Evolutionary conservation across 2,329 filamentous ascomycete species (phyloP).

Genomic region (Niveomyces coronatus): DNA sequence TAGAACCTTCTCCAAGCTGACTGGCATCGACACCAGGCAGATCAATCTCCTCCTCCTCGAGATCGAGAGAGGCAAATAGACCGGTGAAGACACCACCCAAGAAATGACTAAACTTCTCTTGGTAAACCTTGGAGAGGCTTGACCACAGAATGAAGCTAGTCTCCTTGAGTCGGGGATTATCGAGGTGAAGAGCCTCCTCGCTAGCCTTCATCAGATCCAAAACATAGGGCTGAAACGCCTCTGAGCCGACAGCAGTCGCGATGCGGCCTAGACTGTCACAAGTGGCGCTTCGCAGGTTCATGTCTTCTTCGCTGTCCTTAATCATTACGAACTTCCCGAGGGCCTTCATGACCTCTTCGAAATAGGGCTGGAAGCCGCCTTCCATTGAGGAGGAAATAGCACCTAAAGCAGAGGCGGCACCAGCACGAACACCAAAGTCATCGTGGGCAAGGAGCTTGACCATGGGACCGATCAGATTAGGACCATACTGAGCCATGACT

Average conservation of each 20-base stretch:
- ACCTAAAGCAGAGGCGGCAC: slow-evolving; percentile 79
- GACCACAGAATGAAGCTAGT: slow-evolving; percentile 97
- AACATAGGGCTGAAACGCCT: slow-evolving; percentile 85
- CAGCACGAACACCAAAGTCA: slow-evolving; percentile 81
- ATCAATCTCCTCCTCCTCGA: slow-evolving; percentile 81
- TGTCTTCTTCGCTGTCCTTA: slow-evolving; percentile 82
- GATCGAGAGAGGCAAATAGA: slow-evolving; percentile 73
- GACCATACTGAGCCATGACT: slow-evolving; percentile 72
- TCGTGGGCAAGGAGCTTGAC: slow-evolving; percentile 74
- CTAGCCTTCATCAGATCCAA: slow-evolving; percentile 83
- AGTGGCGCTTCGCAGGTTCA: slow-evolving; percentile 80
- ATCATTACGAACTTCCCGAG: slow-evolving; percentile 74
- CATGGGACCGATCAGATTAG: slow-evolving; percentile 74
- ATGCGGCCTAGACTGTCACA: slow-evolving; percentile 92
- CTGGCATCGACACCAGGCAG: slow-evolving; percentile 47
- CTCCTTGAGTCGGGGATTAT: slow-evolving; percentile 84
- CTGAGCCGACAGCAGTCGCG: slow-evolving; percentile 73
- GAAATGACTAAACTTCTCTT: slow-evolving; percentile 71
- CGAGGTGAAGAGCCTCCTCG: slow-evolving; percentile 80
- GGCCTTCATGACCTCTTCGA: slow-evolving; percentile 81
- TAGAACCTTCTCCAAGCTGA: slow-evolving; percentile 63
- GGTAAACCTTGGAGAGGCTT: slow-evolving; percentile 87
- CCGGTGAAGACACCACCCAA: slow-evolving; percentile 68
- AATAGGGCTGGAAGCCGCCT: slow-evolving; percentile 79
- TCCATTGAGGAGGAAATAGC: slow-evolving; percentile 82